A percentile compares a stretch with the other conserved stretches of the same genome.
These are phyloP conservation scores for Penium margaritaceum DNA, from an alignment of 139 green algal genomes.

Conservation along the genomic window DNA sequence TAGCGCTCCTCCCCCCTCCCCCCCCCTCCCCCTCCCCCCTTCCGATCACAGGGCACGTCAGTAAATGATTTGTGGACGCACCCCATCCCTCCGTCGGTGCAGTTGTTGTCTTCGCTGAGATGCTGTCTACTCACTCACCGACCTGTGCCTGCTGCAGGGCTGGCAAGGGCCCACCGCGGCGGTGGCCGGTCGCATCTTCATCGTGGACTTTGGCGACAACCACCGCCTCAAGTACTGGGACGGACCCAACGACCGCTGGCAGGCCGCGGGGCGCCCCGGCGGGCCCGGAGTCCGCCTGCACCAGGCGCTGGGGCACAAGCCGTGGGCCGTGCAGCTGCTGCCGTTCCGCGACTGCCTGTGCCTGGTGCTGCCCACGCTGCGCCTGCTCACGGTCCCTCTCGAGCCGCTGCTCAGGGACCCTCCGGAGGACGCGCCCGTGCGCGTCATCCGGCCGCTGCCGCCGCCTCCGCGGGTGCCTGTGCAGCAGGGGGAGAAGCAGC, in stretches of 20 bases:
- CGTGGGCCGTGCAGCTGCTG: conserved; percentile 29
- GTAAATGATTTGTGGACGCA: not conserved
- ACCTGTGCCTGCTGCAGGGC: not conserved
- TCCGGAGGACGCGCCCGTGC: no score
- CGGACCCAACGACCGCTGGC: not conserved
- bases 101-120: no score
- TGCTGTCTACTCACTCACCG: not conserved
- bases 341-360: conserved; percentile 15
- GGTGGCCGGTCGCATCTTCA: conserved; percentile 19
- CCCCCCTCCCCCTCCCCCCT: not conserved
- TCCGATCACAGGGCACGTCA: conserved; percentile 22
- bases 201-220: conserved; percentile 20
- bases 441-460: no score
- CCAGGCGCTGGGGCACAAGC: conserved; percentile 9
- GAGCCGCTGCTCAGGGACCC: not conserved
- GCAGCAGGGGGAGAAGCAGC: no score
- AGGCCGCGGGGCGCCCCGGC: conserved; percentile 9
- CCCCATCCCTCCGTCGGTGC: no score
- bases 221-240: conserved; percentile 22
- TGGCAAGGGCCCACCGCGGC: conserved; percentile 23
- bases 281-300: no score
- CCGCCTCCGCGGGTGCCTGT: no score
- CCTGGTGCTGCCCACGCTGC: conserved; percentile 14
- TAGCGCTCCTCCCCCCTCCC: not conserved
- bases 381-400: conserved; percentile 10